Base-by-base conservation (phyloP, 345 rosid species). In the Melaleuca quinquenervia region DNA sequence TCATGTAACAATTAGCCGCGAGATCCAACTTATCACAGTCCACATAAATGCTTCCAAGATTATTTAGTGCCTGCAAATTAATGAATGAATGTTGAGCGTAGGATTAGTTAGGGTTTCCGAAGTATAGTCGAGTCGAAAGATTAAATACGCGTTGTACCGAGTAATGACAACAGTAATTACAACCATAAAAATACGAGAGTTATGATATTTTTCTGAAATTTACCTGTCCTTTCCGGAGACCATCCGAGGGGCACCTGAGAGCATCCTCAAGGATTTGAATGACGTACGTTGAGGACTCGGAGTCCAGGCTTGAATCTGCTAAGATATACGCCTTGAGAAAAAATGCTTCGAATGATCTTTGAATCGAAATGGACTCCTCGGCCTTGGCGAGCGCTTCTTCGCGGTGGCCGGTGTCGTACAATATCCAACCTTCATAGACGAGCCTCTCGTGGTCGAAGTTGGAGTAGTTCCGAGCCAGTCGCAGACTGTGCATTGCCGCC, bases 151-250 rank as follows among this genome's bases (percentile, higher is more conserved):
- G 9, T 3, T 2, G 6, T 52, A 52, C 22, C 8, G 6, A 18
- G 20, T 52, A 6, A 18, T 6, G 55, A 53, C 24, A 9, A 53
- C 10, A 7, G 21, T 6, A 53, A 53, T 53, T 53, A 53, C 7
- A 20, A 7, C 7, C 0, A 53, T 7, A 53, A 53, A 2, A 53
- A 7, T 20, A 18, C 7, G 9, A 41, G 32, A 60, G n/a, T 50
- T 52, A 83, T 41, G 76, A 56, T 75, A 56, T 24, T 54, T 82
- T 76, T 41, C 48, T 41, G 82, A 75, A 84, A 87, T 91, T 87
- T 90, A 96, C 99, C 90, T 98, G 99, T 89, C 99, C 99, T 91
- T 98, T 98, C 21, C 98, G 95, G n/a, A 98, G 98, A 27, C 98
- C 99, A 89, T 98, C 99, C 21, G 98, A 98, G 76, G 99, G 99